phyloP scores from a whole-genome alignment of 2,329 filamentous ascomycete species.

The Hysterium pulicare region DNA sequence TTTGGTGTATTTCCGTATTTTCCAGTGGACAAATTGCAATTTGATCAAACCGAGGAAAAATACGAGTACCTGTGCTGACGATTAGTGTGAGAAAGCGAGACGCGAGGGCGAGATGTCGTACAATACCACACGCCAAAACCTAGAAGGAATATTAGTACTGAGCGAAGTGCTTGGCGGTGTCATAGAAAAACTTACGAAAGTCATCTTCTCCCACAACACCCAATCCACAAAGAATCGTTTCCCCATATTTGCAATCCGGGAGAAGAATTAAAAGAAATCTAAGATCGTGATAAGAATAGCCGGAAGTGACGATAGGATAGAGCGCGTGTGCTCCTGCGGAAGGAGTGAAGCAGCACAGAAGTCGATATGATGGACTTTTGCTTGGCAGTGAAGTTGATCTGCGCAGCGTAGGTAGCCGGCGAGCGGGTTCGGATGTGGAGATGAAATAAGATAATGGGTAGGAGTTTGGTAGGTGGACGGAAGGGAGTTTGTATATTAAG shows the following conservation, averaged over 20 bases:
- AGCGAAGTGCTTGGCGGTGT: constrained; percentile 1
- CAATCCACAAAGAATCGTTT: constrained; percentile 53
- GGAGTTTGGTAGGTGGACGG: too few relatives aligned
- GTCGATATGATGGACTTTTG: not conserved
- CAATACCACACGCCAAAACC: constrained; percentile 71
- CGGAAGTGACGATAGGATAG: constrained; percentile 11
- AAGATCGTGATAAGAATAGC: constrained; percentile 11
- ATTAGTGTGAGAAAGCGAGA: constrained; percentile 21
- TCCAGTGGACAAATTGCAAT: constrained; percentile 48
- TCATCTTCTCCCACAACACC: constrained; percentile 86
- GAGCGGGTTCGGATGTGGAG: too few relatives aligned
- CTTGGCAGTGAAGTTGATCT: not conserved
- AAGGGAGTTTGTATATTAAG: too few relatives aligned
- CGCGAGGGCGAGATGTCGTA: constrained; percentile 26
- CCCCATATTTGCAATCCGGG: constrained; percentile 16
- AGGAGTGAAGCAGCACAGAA: constrained; percentile 16
- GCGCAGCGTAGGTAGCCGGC: not conserved
- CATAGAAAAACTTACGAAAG: constrained; percentile 63
- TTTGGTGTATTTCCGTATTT: constrained; percentile 42
- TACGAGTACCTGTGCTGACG: constrained; percentile 52
- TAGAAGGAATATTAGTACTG: constrained; percentile 43
- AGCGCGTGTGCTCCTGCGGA: constrained; percentile 9
- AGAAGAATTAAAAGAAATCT: not conserved
- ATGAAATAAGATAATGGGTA: too few relatives aligned
- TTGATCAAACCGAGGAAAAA: constrained; percentile 67